Evolutionary conservation across 2,329 filamentous ascomycete genomes (phyloP), one percentile per base, ranked within the genome.

Genomic region (Microsporum canis): DNA sequence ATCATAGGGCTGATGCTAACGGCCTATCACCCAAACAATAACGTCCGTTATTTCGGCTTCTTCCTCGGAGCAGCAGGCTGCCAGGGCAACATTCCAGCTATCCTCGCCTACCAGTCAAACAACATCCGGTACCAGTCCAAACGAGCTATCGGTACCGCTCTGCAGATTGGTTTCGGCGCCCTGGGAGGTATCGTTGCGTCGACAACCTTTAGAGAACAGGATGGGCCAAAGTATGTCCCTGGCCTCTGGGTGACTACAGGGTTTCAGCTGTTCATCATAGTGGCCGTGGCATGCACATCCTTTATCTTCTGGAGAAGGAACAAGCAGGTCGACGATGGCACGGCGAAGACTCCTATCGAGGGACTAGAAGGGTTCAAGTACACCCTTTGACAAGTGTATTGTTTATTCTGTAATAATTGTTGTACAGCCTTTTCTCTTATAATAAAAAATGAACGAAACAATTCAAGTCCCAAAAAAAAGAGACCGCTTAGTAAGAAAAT

Each of bases 121-220:
- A 71, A 73, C 57, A 70, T 71, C 57, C 66, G 68, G 10, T 91
- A 68, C 82, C 87, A 91, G 75, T 91, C 88, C 86, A 91, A 91
- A 78, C 83, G 88, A 49, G 87, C 88, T 0, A 85, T 91, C 66
- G 86, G 84, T 71, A 87, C 83, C 61, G 86, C 88, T 3, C 85
- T 85, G 0, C 80, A 90, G 4, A 86, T 91, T 3, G 86, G 85
- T 1, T 84, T 87, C 55, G 87, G 88, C 3, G 87, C 86, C 1
- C 76, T 91, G 17, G 88, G 88, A 31, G 88, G 88, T 33, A 91
- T 91, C 63, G 80, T 82, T 0, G 87, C 86, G 14, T 82, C 81
- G 63, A 76, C 88, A 59, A 82, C 89, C 6, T 91, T 90, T 73
- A 78, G 83, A 66, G 23, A 61, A 45, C 41, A 61, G 43, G 63